phyloP scores from a whole-genome alignment of 2,329 filamentous ascomycete species.

The Claviceps citrina region DNA sequence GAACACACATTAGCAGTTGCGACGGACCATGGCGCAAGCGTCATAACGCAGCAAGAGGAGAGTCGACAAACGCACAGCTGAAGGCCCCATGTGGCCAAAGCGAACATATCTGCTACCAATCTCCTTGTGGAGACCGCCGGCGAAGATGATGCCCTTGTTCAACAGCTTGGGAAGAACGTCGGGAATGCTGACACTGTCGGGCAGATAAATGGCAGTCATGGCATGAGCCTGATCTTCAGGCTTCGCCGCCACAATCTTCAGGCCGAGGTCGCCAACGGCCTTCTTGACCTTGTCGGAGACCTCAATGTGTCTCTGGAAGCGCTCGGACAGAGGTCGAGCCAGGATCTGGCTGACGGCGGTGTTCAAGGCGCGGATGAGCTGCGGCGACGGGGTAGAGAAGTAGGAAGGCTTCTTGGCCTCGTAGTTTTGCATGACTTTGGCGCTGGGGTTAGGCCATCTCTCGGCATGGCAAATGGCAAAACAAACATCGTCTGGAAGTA shows the following conservation, averaged over 20 bases:
- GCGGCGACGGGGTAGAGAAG: conserved; percentile 91
- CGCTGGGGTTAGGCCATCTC: conserved; percentile 1
- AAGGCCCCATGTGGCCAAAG: conserved; percentile 96
- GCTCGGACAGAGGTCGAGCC: conserved; percentile 60
- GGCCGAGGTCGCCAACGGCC: conserved; percentile 60
- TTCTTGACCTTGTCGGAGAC: conserved; percentile 78
- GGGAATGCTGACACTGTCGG: conserved; percentile 63
- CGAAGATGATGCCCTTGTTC: conserved; percentile 83
- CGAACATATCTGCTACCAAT: conserved; percentile 87
- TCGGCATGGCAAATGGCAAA: background rate
- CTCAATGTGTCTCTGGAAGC: conserved; percentile 67
- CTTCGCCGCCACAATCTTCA: conserved; percentile 73
- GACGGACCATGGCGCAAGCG: background rate
- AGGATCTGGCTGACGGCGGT: conserved; percentile 78
- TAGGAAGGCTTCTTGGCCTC: conserved; percentile 95
- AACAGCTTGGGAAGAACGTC: conserved; percentile 74
- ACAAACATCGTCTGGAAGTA: too few relatives aligned
- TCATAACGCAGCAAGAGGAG: background rate
- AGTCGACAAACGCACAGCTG: conserved; percentile 43
- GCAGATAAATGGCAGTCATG: conserved; percentile 96
- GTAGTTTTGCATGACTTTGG: conserved; percentile 89
- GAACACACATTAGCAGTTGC: background rate
- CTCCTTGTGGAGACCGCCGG: conserved; percentile 89
- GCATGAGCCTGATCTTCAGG: conserved; percentile 87
- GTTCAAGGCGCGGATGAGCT: conserved; percentile 84